These are phyloP conservation scores for Ceratobasidium sp. DNA, from an alignment of 1,284 basidiomycete genomes.

Conservation along the genomic window DNA sequence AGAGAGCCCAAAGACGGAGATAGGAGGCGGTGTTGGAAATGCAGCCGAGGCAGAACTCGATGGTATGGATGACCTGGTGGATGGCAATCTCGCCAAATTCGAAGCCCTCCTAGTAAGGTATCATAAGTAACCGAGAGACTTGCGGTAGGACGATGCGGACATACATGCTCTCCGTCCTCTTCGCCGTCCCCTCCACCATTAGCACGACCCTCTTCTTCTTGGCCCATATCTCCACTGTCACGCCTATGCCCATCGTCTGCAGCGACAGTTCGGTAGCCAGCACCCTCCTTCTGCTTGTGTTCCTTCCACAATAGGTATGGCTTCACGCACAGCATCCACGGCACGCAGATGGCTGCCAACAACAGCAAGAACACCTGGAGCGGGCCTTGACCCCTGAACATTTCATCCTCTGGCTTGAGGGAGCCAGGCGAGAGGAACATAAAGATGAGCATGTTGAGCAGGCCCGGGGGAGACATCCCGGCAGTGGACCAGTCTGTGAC, in stretches of 20 bases:
- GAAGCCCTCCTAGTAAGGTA: constrained; percentile 61
- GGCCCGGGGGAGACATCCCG: constrained; percentile 78
- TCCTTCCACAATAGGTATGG: constrained; percentile 96
- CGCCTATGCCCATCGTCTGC: constrained; percentile 64
- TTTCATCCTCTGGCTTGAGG: constrained; percentile 58
- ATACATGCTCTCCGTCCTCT: constrained; percentile 62
- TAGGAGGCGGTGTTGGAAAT: constrained; percentile 99
- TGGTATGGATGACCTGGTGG: constrained; percentile 97
- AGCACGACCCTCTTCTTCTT: constrained; percentile 86
- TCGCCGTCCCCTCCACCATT: constrained; percentile 75
- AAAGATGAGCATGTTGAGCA: constrained; percentile 94
- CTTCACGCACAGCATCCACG: constrained; percentile 93
- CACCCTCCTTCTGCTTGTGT: constrained; percentile 82
- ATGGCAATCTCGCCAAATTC: constrained; percentile 96
- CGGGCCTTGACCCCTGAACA: constrained; percentile 90
- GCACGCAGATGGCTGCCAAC: constrained; percentile 89
- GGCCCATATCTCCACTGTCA: constrained; percentile 71
- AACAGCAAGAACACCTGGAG: constrained; percentile 86
- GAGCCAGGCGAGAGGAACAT: constrained; percentile 93
- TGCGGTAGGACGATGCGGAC: constrained; percentile 39
- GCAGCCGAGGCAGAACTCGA: constrained; percentile 98
- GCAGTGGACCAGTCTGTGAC: constrained; percentile 83
- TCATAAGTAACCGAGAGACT: constrained; percentile 13
- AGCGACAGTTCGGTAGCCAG: constrained; percentile 81
- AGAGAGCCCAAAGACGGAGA: constrained; percentile 98